A percentile compares a stretch with the other conserved stretches of the same genome.
These are phyloP conservation scores for Patellaria atrata DNA, from an alignment of 495 filamentous ascomycete genomes.

Conservation along the genomic window DNA sequence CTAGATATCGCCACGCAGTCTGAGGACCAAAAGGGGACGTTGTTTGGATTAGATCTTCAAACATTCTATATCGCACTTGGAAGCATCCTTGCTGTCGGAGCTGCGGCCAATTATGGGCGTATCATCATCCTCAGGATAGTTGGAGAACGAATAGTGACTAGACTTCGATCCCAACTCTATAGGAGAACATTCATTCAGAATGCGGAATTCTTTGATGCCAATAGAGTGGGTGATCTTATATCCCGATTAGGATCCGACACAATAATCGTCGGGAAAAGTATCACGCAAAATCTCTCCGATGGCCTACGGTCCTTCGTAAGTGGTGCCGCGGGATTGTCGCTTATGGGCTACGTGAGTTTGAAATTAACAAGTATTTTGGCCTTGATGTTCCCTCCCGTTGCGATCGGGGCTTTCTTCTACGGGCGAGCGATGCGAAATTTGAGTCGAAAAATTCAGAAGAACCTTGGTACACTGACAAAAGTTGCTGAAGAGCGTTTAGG, in stretches of 20 bases:
- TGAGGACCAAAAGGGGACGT: conserved; percentile 31
- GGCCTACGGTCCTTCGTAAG: conserved; percentile 78
- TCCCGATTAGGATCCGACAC: conserved; percentile 91
- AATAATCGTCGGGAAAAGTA: conserved; percentile 93
- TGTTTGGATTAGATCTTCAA: conserved; percentile 59
- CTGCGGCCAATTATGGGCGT: conserved; percentile 80
- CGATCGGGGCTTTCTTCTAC: conserved; percentile 81
- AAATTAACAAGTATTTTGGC: conserved; percentile 78
- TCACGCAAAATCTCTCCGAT: conserved; percentile 94
- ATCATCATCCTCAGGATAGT: conserved; percentile 91
- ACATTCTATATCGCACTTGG: conserved; percentile 70
- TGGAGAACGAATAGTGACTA: conserved; percentile 82
- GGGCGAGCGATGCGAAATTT: conserved; percentile 74
- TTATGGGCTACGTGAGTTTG: conserved; percentile 87
- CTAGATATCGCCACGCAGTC: conserved; percentile 69
- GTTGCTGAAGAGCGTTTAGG: conserved; percentile 92
- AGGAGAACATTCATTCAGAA: conserved; percentile 83
- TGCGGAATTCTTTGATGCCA: conserved; percentile 97
- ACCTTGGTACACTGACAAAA: conserved; percentile 80
- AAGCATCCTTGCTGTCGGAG: conserved; percentile 50
- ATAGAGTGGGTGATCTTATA: conserved; percentile 89
- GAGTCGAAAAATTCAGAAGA: conserved; percentile 82
- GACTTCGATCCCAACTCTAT: conserved; percentile 80
- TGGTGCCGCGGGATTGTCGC: conserved; percentile 68
- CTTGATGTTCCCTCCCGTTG: conserved; percentile 81